Base-by-base conservation (phyloP, 768 basidiomycete species). In the Trametes cingulata region DNA sequence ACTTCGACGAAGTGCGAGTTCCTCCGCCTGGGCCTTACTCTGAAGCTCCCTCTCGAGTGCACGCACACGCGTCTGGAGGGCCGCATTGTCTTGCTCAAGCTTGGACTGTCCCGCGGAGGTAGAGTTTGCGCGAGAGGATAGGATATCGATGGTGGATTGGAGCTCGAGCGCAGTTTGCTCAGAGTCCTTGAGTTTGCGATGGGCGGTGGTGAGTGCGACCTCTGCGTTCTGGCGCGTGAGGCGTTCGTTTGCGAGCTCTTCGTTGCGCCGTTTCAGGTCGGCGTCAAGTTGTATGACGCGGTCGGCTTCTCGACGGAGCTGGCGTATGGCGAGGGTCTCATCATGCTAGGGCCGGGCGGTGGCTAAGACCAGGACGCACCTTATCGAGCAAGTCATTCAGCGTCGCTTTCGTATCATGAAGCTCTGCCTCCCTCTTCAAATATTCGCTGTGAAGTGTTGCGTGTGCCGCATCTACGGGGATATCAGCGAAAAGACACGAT, bases 291-390 rank as follows among this genome's bases (percentile, higher is more conserved):
- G 73, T 43, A 87, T 69, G 15, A 77, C 81, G 27, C 83, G 84
- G 60, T 80, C 76, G 6, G 83, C 77, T 73, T 90, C 87, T 55
- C 72, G 69, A 43, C 78, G 78, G 50, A 90, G 74, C 88, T 90
- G 60, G 48, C 27, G 15, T 42, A 22, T 24, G 2, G 20, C 39
- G 13, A 29, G 53, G 12, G 10, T 24, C 27, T 39, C 55, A 45
- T 39, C 54, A 50, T 46, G 68, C 53, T 65, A 48, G 24, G 5
- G 22, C 6, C 39, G 14, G 10, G 33, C 8, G 29, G 57, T 29
- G 47, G 22, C 22, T 37, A 53, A n/a, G 2, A 8, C 20, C 39
- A 61, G 24, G 20, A 48, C 51, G 15, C 40, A 78, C 77, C 74
- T 78, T 78, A 20, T 70, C 61, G 42, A 78, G 58, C 2, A 74